Evolutionary conservation across 139 green algal genomes (phyloP).

Genomic region (Closterium sp.): DNA sequence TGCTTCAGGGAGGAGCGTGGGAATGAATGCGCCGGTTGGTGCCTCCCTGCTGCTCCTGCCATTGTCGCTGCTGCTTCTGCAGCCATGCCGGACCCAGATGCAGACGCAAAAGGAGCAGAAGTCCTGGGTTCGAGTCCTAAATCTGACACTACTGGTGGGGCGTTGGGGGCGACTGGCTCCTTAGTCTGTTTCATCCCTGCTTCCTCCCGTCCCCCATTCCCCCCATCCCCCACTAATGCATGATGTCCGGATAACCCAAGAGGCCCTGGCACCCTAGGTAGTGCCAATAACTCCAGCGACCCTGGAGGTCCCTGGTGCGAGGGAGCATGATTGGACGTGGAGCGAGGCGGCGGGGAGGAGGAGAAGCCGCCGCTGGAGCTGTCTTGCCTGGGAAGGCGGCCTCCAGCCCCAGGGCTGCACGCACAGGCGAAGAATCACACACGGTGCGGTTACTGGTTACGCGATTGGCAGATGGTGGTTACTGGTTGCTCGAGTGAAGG

Average conservation of each 20-base stretch:
- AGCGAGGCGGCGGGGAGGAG: too few relatives aligned
- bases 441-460: neutral
- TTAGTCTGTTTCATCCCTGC: neutral
- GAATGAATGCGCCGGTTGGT: neutral
- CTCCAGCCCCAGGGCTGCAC: neutral
- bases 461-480: neutral
- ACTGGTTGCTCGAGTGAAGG: neutral
- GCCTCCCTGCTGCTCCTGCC: neutral
- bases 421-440: neutral
- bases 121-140: neutral
- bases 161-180: too few relatives aligned
- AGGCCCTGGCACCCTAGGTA: neutral
- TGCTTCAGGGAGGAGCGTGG: neutral
- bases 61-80: neutral
- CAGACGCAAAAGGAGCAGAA: neutral
- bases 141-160: neutral
- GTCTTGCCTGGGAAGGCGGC: neutral
- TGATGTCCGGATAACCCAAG: neutral
- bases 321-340: neutral
- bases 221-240: neutral
- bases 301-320: neutral
- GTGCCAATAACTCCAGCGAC: neutral
- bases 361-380: neutral
- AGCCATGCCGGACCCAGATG: neutral
- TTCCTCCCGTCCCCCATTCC: neutral